These are phyloP conservation scores for Nicotiana attenuata DNA, from an alignment of 257 asterid genomes.

Conservation along the genomic window DNA sequence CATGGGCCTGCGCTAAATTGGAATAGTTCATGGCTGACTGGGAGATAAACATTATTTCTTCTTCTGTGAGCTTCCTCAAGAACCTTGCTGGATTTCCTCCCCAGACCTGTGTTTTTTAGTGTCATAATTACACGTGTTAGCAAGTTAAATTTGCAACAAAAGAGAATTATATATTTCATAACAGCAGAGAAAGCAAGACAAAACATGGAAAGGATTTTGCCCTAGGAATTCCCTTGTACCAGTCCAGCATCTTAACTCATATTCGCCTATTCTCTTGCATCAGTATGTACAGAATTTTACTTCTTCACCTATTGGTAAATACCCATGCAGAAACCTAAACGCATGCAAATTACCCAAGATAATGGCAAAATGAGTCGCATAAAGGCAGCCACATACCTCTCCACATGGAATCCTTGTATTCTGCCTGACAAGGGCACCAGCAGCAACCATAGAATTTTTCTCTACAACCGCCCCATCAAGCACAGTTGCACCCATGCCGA, in stretches of 20 bases:
- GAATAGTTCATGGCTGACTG: constrained; percentile 79
- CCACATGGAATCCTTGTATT: constrained; percentile 79
- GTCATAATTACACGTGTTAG: not conserved
- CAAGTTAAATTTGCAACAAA: not conserved
- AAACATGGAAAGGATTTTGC: not conserved
- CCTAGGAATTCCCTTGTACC: not conserved
- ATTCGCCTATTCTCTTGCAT: not conserved
- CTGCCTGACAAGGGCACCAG: constrained; percentile 98
- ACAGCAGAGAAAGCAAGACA: not conserved
- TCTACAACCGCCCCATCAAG: constrained; percentile 94
- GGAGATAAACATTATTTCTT: constrained; percentile 78
- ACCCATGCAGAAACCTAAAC: not conserved
- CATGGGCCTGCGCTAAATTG: constrained; percentile 70
- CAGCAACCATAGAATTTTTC: constrained; percentile 97
- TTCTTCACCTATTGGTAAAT: not conserved
- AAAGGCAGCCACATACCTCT: constrained; percentile 53
- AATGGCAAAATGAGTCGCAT: not conserved
- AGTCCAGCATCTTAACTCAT: not conserved
- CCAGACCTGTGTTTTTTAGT: constrained; percentile 54
- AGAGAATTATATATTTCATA: not conserved
- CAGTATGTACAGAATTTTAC: not conserved
- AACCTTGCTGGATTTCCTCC: constrained; percentile 99
- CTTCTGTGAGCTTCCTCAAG: constrained; percentile 83
- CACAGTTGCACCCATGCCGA: constrained; percentile 93
- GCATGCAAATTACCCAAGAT: not conserved